Evolutionary conservation across 2,329 filamentous ascomycete species (phyloP).

Genomic region (Talaromyces sp.): DNA sequence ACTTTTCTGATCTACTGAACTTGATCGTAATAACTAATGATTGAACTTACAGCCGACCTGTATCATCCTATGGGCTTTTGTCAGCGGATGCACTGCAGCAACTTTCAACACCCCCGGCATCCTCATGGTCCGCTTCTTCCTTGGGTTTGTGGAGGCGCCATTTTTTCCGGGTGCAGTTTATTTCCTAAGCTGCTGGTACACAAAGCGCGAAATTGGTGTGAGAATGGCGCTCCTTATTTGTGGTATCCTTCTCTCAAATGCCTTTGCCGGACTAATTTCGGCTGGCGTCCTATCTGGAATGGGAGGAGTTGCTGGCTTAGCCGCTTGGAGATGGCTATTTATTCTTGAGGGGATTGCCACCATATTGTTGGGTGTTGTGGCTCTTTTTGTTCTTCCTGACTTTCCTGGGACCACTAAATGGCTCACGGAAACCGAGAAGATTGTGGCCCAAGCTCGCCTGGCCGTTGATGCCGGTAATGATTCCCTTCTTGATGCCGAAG

Average conservation of each 20-base stretch:
- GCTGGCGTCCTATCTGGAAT: conserved; percentile 16
- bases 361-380: conserved; percentile 42
- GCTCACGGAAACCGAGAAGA: conserved; percentile 7
- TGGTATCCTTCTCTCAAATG: conserved; percentile 15
- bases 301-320: conserved; percentile 10
- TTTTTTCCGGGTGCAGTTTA: conserved; percentile 65
- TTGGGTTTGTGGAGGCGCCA: conserved; percentile 36
- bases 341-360: conserved; percentile 57
- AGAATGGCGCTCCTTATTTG: conserved; percentile 17
- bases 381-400: conserved; percentile 42
- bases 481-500: conserved; percentile 12
- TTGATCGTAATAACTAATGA: not conserved
- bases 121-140: conserved; percentile 37
- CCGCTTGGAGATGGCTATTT: conserved; percentile 57
- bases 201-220: conserved; percentile 58
- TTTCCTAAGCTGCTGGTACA: conserved; percentile 69
- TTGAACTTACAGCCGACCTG: conserved; percentile 9
- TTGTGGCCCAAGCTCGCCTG: conserved; percentile 13
- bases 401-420: conserved; percentile 15
- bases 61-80: conserved; percentile 28
- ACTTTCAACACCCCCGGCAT: conserved; percentile 43
- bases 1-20: not conserved
- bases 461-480: conserved; percentile 14
- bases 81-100: conserved; percentile 31
- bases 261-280: conserved; percentile 19